These are phyloP conservation scores for Mortierella sp. DNA, from an alignment of 371 early-diverging fungal genomes.

Conservation along the genomic window DNA sequence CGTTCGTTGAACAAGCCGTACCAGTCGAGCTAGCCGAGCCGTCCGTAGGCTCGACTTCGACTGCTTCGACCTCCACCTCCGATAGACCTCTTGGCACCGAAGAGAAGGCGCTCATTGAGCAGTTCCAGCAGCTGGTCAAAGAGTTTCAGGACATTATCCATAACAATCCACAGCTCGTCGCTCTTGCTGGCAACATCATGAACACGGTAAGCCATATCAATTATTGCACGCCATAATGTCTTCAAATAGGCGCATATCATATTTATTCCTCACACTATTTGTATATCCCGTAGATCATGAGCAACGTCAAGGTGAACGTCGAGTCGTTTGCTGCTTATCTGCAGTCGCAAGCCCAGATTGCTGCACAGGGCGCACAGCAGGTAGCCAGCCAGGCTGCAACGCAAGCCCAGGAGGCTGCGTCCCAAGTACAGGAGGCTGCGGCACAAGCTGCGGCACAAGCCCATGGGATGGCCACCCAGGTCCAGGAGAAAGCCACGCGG, in stretches of 20 bases:
- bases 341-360: slow-evolving; percentile 26
- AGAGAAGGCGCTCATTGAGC: slow-evolving; percentile 28
- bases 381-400: slow-evolving; percentile 14
- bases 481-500: too few relatives aligned
- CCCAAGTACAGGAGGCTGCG: slow-evolving; percentile 10
- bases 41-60: slow-evolving; percentile 15
- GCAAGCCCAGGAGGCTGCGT: slow-evolving; percentile 25
- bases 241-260: too few relatives aligned
- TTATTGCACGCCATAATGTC: too few relatives aligned
- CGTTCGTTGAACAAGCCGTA: not conserved
- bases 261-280: too few relatives aligned
- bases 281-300: slow-evolving; percentile 18
- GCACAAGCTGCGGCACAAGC: not conserved
- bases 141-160: slow-evolving; percentile 39
- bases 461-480: slow-evolving; percentile 9
- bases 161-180: slow-evolving; percentile 32
- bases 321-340: slow-evolving; percentile 29
- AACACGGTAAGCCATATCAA: slow-evolving; percentile 37
- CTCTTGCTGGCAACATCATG: slow-evolving; percentile 21
- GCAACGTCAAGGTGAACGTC: slow-evolving; percentile 28
- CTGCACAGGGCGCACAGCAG: slow-evolving; percentile 30
- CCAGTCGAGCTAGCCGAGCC: slow-evolving; percentile 3
- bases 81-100: slow-evolving; percentile 2
- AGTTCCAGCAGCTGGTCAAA: slow-evolving; percentile 28
- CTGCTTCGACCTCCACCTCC: slow-evolving; percentile 21